A percentile compares a stretch with the other conserved stretches of the same genome.
Conservation (phyloP, 306 rosid species). For the Arachis hypogaea region DNA sequence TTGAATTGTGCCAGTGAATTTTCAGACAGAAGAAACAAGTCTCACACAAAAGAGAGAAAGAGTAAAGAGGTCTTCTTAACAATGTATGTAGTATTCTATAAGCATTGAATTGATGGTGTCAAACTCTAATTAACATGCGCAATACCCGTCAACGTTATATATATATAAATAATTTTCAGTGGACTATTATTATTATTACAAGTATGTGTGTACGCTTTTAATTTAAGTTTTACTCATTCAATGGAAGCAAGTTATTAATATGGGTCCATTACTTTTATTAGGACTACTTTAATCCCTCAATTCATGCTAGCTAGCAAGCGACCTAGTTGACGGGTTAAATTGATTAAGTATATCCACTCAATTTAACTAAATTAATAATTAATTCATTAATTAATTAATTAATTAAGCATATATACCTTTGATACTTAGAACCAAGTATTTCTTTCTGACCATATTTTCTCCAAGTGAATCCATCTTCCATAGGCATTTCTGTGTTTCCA, state of each 20-base stretch:
- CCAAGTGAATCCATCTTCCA: slow-evolving; percentile 83
- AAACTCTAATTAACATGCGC: background rate
- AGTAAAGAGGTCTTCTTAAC: slow-evolving; percentile 11
- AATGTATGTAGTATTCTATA: background rate
- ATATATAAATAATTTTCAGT: background rate
- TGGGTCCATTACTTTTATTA: background rate
- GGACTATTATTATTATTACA: background rate
- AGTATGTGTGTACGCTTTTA: no score
- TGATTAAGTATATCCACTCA: background rate
- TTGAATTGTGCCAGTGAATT: slow-evolving; percentile 14
- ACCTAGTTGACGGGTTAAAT: slow-evolving; percentile 2
- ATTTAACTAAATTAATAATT: no score
- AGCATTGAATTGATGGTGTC: slow-evolving; percentile 41
- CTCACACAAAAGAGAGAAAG: slow-evolving; percentile 6
- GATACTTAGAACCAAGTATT: slow-evolving; percentile 62
- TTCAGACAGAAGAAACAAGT: slow-evolving; percentile 29
- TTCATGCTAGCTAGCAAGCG: background rate
- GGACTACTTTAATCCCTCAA: background rate
- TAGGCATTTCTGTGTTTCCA: slow-evolving; percentile 78
- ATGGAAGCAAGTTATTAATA: no score
- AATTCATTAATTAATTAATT: slow-evolving; percentile 14
- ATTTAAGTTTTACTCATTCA: background rate
- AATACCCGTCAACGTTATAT: no score
- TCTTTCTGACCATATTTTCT: slow-evolving; percentile 91
- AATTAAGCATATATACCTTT: slow-evolving; percentile 48